phyloP scores from a whole-genome alignment of 352 stramenopile species.

The Pythium aristosporum region DNA sequence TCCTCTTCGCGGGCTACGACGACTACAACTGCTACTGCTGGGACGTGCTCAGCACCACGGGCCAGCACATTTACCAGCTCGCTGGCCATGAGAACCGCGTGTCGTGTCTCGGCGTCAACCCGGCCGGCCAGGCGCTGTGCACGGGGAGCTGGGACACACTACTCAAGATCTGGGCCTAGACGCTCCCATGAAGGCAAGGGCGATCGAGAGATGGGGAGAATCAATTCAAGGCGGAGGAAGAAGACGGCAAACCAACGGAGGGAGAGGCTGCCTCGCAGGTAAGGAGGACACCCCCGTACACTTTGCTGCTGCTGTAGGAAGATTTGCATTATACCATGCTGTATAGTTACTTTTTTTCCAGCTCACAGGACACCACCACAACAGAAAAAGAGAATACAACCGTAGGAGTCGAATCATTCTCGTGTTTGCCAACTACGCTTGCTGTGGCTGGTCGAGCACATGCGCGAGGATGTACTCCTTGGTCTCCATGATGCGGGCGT shows the following conservation, averaged over 20 bases:
- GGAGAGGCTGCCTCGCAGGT: not conserved
- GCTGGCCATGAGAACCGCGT: conserved; percentile 96
- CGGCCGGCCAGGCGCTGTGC: conserved; percentile 94
- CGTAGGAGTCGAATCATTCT: not conserved
- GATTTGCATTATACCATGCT: conserved; percentile 13
- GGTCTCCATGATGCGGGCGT: conserved; percentile 47
- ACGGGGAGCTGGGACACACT: conserved; percentile 98
- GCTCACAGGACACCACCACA: not conserved
- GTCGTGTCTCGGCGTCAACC: conserved; percentile 96
- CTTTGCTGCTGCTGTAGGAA: conserved; percentile 10
- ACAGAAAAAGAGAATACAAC: conserved; percentile 8
- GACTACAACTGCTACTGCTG: conserved; percentile 98
- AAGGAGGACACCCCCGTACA: not conserved
- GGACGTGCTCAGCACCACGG: conserved; percentile 92
- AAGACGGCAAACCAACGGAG: not conserved
- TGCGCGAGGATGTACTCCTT: conserved; percentile 47
- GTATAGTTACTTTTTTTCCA: conserved; percentile 12
- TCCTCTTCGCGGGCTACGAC: conserved; percentile 98
- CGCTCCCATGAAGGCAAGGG: not conserved
- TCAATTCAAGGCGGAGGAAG: not conserved
- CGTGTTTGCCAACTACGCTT: not conserved
- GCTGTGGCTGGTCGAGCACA: conserved; percentile 4
- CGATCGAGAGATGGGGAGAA: not conserved
- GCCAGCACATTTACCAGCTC: conserved; percentile 91
- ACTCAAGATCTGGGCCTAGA: conserved; percentile 95